phyloP scores from a whole-genome alignment of 345 rosid species.

The Gossypium rotundifolium region DNA sequence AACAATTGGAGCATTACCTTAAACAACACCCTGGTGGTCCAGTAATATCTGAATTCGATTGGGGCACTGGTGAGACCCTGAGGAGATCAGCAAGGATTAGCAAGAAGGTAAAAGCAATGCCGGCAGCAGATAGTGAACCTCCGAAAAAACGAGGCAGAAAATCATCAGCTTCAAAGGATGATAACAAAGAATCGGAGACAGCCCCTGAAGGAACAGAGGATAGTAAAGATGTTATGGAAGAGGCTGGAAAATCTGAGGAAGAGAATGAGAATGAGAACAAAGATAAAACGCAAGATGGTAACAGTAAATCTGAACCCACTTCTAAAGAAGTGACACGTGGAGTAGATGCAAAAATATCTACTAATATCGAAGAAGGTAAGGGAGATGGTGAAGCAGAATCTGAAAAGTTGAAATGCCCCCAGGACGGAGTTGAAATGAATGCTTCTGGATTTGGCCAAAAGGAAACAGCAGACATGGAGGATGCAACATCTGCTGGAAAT shows the following conservation, averaged over 20 bases:
- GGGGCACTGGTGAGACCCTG: conserved; percentile 69
- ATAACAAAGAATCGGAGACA: conserved; percentile 32
- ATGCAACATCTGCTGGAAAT: background rate
- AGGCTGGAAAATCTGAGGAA: conserved; percentile 28
- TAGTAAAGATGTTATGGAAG: conserved; percentile 33
- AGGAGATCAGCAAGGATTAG: conserved; percentile 67
- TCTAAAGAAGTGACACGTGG: conserved; percentile 11
- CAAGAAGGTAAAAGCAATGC: conserved; percentile 42
- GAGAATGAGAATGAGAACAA: conserved; percentile 20
- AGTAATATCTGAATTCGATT: conserved; percentile 46
- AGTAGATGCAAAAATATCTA: conserved; percentile 17
- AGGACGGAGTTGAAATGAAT: conserved; percentile 10
- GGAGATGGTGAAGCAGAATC: conserved; percentile 19
- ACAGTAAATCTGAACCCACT: conserved; percentile 9
- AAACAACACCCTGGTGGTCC: conserved; percentile 59
- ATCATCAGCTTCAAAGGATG: conserved; percentile 46
- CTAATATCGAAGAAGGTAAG: conserved; percentile 17
- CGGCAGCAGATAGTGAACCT: conserved; percentile 36
- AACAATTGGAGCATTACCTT: conserved; percentile 58
- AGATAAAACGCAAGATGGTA: conserved; percentile 19
- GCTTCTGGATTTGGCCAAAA: conserved; percentile 10
- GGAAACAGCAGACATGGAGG: background rate
- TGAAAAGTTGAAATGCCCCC: conserved; percentile 5
- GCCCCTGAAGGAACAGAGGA: conserved; percentile 28
- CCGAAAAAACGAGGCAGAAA: conserved; percentile 43